These are phyloP conservation scores for Breynia disticha DNA, from an alignment of 441 rosid genomes.

Conservation along the genomic window DNA sequence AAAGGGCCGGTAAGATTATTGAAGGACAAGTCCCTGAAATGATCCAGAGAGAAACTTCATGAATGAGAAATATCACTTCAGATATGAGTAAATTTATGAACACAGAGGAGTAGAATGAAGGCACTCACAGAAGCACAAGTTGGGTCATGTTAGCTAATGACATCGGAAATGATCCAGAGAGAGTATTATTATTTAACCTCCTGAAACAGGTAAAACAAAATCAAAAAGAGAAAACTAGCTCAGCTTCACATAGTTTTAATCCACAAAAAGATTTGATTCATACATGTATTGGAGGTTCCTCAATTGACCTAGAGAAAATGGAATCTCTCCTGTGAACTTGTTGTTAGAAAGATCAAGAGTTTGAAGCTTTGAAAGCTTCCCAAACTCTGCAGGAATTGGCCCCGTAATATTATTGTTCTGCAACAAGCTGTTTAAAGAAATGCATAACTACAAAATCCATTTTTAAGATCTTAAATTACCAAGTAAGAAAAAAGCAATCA, in stretches of 20 bases:
- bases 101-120: slow-evolving; percentile 4
- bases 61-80: background rate
- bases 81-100: background rate
- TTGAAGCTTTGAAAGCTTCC: slow-evolving; percentile 61
- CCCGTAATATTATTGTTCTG: slow-evolving; percentile 94
- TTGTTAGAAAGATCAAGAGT: slow-evolving; percentile 90
- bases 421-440: slow-evolving; percentile 45
- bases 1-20: slow-evolving; percentile 87
- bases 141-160: slow-evolving; percentile 76
- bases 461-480: slow-evolving; percentile 3
- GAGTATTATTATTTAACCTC: slow-evolving; percentile 89
- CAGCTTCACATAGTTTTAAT: too few species aligned
- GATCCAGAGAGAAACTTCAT: slow-evolving; percentile 5
- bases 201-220: slow-evolving; percentile 25
- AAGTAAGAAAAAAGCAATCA: background rate
- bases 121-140: slow-evolving; percentile 75
- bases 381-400: slow-evolving; percentile 58
- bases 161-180: slow-evolving; percentile 56
- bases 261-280: slow-evolving; percentile 11
- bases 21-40: slow-evolving; percentile 79
- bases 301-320: slow-evolving; percentile 48
- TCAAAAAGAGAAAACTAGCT: background rate
- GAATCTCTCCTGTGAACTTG: slow-evolving; percentile 56
- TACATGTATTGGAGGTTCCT: slow-evolving; percentile 73
- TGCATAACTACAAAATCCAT: slow-evolving; percentile 3